Evolutionary conservation across 306 rosid genomes (phyloP).

Genomic region (Quercus gilva): DNA sequence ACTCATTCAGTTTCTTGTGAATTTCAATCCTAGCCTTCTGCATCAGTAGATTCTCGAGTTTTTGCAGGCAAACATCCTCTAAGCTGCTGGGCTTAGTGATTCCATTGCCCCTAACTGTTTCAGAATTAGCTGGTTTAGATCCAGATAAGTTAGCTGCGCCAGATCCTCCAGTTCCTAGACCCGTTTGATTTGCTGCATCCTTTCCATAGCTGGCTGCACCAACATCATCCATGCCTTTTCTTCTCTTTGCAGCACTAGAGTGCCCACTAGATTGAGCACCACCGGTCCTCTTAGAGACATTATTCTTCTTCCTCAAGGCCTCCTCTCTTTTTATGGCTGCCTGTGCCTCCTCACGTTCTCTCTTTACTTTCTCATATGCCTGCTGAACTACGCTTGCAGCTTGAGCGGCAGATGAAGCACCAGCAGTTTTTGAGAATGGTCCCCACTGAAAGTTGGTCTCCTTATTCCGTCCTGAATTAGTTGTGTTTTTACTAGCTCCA

Average conservation of each 20-base stretch:
- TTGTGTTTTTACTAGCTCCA: constrained; percentile 35
- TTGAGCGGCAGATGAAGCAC: constrained; percentile 71
- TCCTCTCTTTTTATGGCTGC: constrained; percentile 67
- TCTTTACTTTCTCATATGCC: constrained; percentile 87
- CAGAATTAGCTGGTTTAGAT: constrained; percentile 28
- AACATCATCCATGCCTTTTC: constrained; percentile 54
- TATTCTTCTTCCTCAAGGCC: constrained; percentile 55
- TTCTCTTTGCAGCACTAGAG: constrained; percentile 58
- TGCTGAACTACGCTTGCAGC: constrained; percentile 91
- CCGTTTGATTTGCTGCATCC: constrained; percentile 38
- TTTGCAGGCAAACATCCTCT: constrained; percentile 38
- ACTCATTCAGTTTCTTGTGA: constrained; percentile 39
- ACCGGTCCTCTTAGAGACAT: constrained; percentile 44
- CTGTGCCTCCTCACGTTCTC: constrained; percentile 88
- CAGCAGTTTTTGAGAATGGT: constrained; percentile 63
- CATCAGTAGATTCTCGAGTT: constrained; percentile 43
- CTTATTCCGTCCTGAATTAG: constrained; percentile 39
- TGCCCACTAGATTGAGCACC: constrained; percentile 36
- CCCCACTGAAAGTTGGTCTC: constrained; percentile 64
- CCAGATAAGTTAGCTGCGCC: constrained; percentile 28
- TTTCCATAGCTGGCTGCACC: constrained; percentile 29
- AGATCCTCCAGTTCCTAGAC: constrained; percentile 38
- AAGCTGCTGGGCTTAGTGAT: constrained; percentile 20
- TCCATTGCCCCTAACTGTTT: constrained; percentile 24
- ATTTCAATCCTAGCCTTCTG: constrained; percentile 72